Evolutionary conservation across 306 rosid genomes (phyloP).

Genomic region (Hippophae tibetana): DNA sequence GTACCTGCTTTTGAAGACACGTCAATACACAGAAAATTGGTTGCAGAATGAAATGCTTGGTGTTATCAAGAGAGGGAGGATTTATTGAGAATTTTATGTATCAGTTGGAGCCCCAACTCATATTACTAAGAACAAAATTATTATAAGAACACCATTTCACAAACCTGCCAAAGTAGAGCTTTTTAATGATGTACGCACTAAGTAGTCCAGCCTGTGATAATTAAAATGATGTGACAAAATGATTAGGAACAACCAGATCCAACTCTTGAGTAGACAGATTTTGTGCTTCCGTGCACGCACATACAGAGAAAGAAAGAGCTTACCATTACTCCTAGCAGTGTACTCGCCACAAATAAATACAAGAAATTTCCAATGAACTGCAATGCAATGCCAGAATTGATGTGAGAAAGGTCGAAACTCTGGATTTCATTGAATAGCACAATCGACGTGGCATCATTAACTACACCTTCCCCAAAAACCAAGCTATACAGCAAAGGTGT

Average conservation of each 20-base stretch:
- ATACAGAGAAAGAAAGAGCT: constrained; percentile 24
- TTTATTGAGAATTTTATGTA: neutral
- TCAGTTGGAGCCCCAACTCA: neutral
- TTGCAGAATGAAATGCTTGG: neutral
- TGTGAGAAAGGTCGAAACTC: constrained; percentile 76
- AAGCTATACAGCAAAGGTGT: constrained; percentile 74
- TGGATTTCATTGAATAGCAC: constrained; percentile 96
- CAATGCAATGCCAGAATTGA: constrained; percentile 54
- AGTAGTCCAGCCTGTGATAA: too few species aligned
- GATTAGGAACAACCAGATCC: too few species aligned
- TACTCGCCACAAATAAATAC: constrained; percentile 63
- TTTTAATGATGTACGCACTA: constrained; percentile 48
- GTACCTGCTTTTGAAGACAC: constrained; percentile 38
- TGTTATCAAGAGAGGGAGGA: too few species aligned
- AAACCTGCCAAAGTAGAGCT: constrained; percentile 77
- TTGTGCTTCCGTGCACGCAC: neutral
- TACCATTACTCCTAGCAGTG: constrained; percentile 62
- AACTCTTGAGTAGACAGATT: too few species aligned
- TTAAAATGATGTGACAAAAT: neutral
- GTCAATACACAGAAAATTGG: too few species aligned
- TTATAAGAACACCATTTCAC: constrained; percentile 25
- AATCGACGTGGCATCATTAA: constrained; percentile 90
- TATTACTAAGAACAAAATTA: too few species aligned
- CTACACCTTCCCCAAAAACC: constrained; percentile 95
- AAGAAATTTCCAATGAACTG: constrained; percentile 57